Base-by-base conservation (phyloP, 1,139 yeast species). In the Kurtzmaniella quercitrusa region DNA sequence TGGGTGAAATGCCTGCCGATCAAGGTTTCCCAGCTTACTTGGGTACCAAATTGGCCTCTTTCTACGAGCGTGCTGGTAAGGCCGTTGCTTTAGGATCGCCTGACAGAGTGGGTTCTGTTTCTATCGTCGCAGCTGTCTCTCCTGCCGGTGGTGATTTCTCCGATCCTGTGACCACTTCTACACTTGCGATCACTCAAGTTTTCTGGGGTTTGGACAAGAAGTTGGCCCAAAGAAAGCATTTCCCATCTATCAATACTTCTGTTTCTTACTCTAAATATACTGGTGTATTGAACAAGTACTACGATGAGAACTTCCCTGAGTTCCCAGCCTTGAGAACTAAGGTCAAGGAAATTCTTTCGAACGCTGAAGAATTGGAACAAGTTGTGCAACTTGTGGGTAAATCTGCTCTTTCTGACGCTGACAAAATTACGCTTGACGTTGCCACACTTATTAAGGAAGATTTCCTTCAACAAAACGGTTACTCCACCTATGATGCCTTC, bases 81-180 rank as follows among this genome's bases (percentile, higher is more conserved):
- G 95, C 96, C 38, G 77, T 84, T 59, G 94, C 96, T 5, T 77
- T 93, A 50, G 99, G 99, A 62, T 88, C 95, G 50, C 98, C 99
- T 50, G 86, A 88, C 56, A 88, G 99, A 76, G 63, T 80, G 54
- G 99, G 98, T 49, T 91, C 98, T 33, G 98, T 93, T 51, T 93
- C 98, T 21, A 93, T 93, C 67, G 99, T 93, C 59, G 99, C 98
- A 47, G 99, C 99, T 55, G 99, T 93, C 39, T 91, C 98, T 7
- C 99, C 99, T 55, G 98, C 98, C 46, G 99, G 98, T 82, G 99
- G 99, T 84, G 99, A 93, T 77, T 91, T 93, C 83, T 93, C 98
- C 17, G 99, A 93, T 73, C 99, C 99, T 38, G 99, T 93, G 55
- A 93, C 99, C 33, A 93, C 98, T 30, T 81, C 98, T 11, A 93